Base-by-base conservation (phyloP, 1,284 basidiomycete genomes). In the Uromyces viciae-fabae region DNA sequence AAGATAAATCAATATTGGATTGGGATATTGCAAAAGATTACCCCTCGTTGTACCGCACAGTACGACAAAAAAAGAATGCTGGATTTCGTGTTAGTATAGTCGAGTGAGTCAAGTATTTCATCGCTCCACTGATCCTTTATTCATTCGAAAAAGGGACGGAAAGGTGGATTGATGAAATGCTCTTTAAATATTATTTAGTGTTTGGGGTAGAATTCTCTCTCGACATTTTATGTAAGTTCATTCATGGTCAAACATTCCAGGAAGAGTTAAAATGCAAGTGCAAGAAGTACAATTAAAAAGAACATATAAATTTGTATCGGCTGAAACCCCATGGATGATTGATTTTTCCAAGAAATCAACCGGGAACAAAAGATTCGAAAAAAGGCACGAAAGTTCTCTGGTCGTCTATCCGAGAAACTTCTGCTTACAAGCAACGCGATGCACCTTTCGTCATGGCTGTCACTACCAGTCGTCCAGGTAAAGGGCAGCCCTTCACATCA, bases 11-110 rank as follows among this genome's bases (percentile, higher is more conserved):
- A 14, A 54, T 81, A 19, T 73, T 56, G 71, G 78, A 81, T 74
- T 81, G 78, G 78, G 64, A 81, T 33, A 54, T 73, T 25, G 71
- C 43, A 25, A 81, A 74, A n/a, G 40, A 64, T 56, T 81, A 81
- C 46, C 58, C 28, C 28, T 40, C 38, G 46, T 22, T 74, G 19
- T 60, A 60, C 38, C 22, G 54, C 25, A 42, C 40, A 8, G 78
- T 81, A 17, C 40, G 74, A 36, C 19, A 81, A 40, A 81, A 81
- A 54, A 72, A 66, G 36, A 38, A 81, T 14, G 78, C 78, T 52
- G 56, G 60, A 28, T 81, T 81, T 38, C 78, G 69, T 4, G 38
- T 54, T 19, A 81, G 78, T 42, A 62, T 81, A 22, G 71, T 74
- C 19, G 78, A 81, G 77, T 79, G 28, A 72, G 77, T 69, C 15